Base-by-base conservation (phyloP, 2,329 filamentous ascomycete species). In the Beauveria bassiana region DNA sequence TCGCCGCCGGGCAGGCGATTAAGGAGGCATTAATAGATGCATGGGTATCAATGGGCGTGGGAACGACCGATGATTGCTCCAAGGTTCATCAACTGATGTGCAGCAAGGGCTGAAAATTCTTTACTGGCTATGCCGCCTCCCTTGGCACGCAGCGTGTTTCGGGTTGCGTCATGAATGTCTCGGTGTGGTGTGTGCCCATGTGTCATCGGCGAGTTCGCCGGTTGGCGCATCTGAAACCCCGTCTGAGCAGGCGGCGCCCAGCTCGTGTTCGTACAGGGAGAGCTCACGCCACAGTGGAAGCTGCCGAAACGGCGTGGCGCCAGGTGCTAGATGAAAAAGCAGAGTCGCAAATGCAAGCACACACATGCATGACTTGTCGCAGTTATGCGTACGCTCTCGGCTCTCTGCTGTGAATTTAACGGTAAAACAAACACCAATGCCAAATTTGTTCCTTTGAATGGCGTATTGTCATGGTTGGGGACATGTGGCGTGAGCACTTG, bases 1-100 rank as follows among this genome's bases (percentile, higher is more conserved):
- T 72, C 63, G 67, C 69, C 1, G 70, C 69, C 16, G 71, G 70
- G 2, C 43, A 62, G 18, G 62, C 70, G n/a, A 45, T 61, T n/a
- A 45, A 45, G 5, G 22, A 34, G 14, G 60, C n/a, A 14, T 53
- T 61, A 24, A 26, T 16, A 22, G 53, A 56, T n/a, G 46, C 60
- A 18, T 61, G 60, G 60, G 5, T 5, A 24, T 6, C 1, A 1
- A 57, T 50, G 60, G 53, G 52, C 5, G 46, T 55, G 24, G 26
- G n/a, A 47, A 46, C 14, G 46, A 34, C 24, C 31, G 53, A 20
- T 12, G 50, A 38, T 22, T 12, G 14, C 24, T 42, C 34, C 10
- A 5, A 9, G 12, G 10, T 53, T 20, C 12, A 26, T 26, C 5
- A 18, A 28, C 18, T 54, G 16, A 26, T 26, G 22, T 8, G 40